Evolutionary conservation across 2,329 filamentous ascomycete species (phyloP).

Genomic region (Gliomastix tumulicola): DNA sequence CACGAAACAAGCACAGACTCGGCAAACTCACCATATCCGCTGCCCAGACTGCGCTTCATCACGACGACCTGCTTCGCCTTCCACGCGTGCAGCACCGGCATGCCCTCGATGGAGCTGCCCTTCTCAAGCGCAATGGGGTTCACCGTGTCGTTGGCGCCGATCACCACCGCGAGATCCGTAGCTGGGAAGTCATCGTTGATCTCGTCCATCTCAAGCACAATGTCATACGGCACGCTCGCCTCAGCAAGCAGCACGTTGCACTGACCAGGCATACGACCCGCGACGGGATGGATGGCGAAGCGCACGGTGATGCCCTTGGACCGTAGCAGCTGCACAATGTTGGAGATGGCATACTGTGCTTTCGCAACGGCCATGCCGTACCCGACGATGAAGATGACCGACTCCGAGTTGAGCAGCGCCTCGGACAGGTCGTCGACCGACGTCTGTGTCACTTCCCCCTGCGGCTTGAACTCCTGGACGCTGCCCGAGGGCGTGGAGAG

Average conservation of each 20-base stretch:
- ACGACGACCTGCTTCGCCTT: conserved; percentile 90
- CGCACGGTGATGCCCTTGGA: conserved; percentile 72
- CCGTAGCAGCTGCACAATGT: conserved; percentile 71
- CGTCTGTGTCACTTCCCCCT: conserved; percentile 72
- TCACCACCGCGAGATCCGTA: conserved; percentile 81
- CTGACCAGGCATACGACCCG: conserved; percentile 87
- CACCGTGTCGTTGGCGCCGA: conserved; percentile 88
- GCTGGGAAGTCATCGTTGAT: conserved; percentile 89
- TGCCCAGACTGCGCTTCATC: conserved; percentile 88
- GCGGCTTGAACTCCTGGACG: conserved; percentile 61
- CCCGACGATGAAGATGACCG: conserved; percentile 82
- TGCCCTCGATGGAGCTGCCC: conserved; percentile 78
- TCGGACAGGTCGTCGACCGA: conserved; percentile 77
- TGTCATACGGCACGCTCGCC: conserved; percentile 83
- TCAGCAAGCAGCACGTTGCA: conserved; percentile 89
- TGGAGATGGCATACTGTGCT: conserved; percentile 83
- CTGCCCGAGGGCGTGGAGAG: conserved; percentile 38
- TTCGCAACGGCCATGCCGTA: conserved; percentile 95
- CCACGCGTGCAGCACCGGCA: conserved; percentile 90
- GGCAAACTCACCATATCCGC: conserved; percentile 66
- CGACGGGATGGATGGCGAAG: conserved; percentile 86
- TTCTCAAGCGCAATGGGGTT: conserved; percentile 84
- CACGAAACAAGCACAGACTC: neutral
- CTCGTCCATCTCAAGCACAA: conserved; percentile 92
- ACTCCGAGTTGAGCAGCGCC: conserved; percentile 67